phyloP scores from a whole-genome alignment of 75 land plant genomes.

The Ceratopteris richardii region DNA sequence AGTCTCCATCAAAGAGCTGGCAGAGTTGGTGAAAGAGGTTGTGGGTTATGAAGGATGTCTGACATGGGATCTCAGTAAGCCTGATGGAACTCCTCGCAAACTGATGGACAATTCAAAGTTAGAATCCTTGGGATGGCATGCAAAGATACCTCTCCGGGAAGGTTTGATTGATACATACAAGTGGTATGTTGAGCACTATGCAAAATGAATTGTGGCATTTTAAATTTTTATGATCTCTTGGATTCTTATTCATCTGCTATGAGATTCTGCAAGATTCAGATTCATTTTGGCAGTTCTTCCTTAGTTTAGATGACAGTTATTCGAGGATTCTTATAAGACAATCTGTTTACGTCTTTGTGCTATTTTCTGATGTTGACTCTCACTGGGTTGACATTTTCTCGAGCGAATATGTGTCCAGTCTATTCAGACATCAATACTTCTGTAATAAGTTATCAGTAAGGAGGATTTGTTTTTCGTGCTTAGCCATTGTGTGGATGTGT shows the following conservation, averaged over 20 bases:
- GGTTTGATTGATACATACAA: slow-evolving; percentile 83
- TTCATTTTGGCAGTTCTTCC: background rate
- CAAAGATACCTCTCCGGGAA: slow-evolving; percentile 65
- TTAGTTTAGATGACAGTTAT: too few relatives aligned
- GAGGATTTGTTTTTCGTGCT: too few relatives aligned
- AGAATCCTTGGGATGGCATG: slow-evolving; percentile 59
- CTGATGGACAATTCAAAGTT: slow-evolving; percentile 84
- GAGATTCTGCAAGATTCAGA: background rate
- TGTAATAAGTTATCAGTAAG: too few relatives aligned
- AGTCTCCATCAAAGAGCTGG: slow-evolving; percentile 89
- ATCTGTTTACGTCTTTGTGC: too few relatives aligned
- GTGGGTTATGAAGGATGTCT: slow-evolving; percentile 82
- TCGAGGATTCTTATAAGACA: too few relatives aligned
- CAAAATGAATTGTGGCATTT: background rate
- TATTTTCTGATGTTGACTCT: too few relatives aligned
- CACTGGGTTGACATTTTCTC: too few relatives aligned
- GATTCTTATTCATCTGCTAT: background rate
- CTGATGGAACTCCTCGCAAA: slow-evolving; percentile 98
- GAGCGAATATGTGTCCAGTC: too few relatives aligned
- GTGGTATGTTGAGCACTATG: slow-evolving; percentile 74
- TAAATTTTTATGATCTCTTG: background rate
- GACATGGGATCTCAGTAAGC: slow-evolving; percentile 82
- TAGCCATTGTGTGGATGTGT: too few relatives aligned
- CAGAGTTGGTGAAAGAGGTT: slow-evolving; percentile 91
- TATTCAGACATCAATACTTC: too few relatives aligned